Conservation (phyloP, 768 basidiomycete species). For the Leccinum aurantiacum region DNA sequence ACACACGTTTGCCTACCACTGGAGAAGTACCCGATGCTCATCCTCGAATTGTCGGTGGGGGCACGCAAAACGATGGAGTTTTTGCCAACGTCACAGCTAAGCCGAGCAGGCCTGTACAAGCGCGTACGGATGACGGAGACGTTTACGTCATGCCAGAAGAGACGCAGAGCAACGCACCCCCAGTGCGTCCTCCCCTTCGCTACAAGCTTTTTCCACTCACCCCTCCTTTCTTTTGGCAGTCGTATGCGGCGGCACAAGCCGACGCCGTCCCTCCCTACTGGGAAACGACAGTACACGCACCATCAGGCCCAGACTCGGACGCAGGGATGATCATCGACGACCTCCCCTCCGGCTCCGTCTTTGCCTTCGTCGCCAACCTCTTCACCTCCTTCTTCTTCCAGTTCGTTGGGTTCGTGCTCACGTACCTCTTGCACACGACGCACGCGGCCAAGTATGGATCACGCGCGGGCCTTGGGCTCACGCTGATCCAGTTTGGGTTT, state of each 20-base stretch:
- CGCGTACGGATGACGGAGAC: slow-evolving; percentile 54
- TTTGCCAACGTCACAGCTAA: slow-evolving; percentile 95
- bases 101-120: slow-evolving; percentile 50
- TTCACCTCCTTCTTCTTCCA: slow-evolving; percentile 96
- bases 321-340: slow-evolving; percentile 87
- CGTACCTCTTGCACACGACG: slow-evolving; percentile 87
- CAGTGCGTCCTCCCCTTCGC: slow-evolving; percentile 51
- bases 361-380: slow-evolving; percentile 73
- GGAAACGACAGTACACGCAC: slow-evolving; percentile 93
- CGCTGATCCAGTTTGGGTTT: slow-evolving; percentile 90
- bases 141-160: slow-evolving; percentile 75
- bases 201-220: not conserved
- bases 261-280: slow-evolving; percentile 95
- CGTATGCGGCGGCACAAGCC: slow-evolving; percentile 83
- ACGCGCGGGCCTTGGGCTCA: slow-evolving; percentile 92
- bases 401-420: slow-evolving; percentile 90
- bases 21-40: slow-evolving; percentile 30
- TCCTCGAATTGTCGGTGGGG: slow-evolving; percentile 53
- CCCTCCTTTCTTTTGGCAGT: slow-evolving; percentile 39
- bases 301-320: slow-evolving; percentile 47
- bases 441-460: slow-evolving; percentile 95
- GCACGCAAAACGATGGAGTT: slow-evolving; percentile 87
- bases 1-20: slow-evolving; percentile 50
- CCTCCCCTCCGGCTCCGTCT: slow-evolving; percentile 77
- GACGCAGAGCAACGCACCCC: slow-evolving; percentile 77